Evolutionary conservation across 2,329 filamentous ascomycete species (phyloP).

Genomic region (Ceratocystis smalleyi): DNA sequence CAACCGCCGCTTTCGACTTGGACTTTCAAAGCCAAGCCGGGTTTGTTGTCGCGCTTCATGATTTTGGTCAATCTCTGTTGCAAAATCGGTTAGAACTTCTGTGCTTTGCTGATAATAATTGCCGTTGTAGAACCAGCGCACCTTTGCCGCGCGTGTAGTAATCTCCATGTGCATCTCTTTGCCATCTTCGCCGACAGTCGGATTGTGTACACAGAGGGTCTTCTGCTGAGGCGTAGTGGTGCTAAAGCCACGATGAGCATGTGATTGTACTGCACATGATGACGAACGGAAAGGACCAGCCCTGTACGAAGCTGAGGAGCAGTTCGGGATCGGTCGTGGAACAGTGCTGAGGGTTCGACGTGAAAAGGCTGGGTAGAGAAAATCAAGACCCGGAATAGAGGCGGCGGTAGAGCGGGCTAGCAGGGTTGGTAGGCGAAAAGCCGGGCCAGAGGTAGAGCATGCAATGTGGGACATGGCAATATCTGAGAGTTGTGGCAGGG

Average conservation of each 20-base stretch:
- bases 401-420: conserved; percentile 18
- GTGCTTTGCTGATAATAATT: conserved; percentile 17
- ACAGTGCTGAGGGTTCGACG: not conserved
- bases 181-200: conserved; percentile 65
- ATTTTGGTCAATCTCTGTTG: conserved; percentile 58
- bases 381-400: conserved; percentile 24
- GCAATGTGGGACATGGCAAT: not conserved
- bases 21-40: conserved; percentile 73
- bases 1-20: conserved; percentile 88
- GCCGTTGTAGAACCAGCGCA: conserved; percentile 35
- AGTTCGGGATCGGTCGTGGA: not conserved
- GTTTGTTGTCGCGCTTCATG: conserved; percentile 56
- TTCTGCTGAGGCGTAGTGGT: conserved; percentile 25
- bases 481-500: too few relatives aligned
- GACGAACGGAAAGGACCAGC: not conserved
- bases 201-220: conserved; percentile 48
- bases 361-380: conserved; percentile 26
- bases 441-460: conserved; percentile 5
- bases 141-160: conserved; percentile 65
- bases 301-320: not conserved
- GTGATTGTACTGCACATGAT: not conserved
- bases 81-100: not conserved
- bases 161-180: conserved; percentile 74
- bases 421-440: conserved; percentile 5
- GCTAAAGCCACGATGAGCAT: conserved; percentile 25